Base-by-base conservation (phyloP, 257 asterid genomes). In the Coffea canephora region DNA sequence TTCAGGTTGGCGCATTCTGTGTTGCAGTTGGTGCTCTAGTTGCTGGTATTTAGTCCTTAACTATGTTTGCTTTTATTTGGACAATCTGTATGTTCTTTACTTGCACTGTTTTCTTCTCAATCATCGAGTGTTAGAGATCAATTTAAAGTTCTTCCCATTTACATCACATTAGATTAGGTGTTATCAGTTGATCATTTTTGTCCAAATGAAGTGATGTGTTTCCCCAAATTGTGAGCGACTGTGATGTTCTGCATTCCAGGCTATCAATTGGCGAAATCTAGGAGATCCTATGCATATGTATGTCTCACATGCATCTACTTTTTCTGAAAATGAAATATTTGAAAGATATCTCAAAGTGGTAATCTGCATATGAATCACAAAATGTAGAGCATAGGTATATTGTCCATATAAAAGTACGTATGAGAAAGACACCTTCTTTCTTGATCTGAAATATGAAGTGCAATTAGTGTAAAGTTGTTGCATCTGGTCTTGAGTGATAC, bases 1-100 rank as follows among this genome's bases (percentile, higher is more conserved):
- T 96, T 79, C 99, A 96, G 86, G 98, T 94, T 21, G 99, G 98
- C 69, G 84, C 99, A 80, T 90, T 96, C 86, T 96, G 94, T 82
- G 89, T 89, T 77, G 99, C 85, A 57, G 89, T 92, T 80, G 99
- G 99, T 81, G 99, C 98, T 78, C 85, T 96, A 75, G 73, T 96
- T 74, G 97, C 99, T 84, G 98, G 99, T 96, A 87, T 62, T 71
- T 76, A 45, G 64, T 78, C 75, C 75, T n/a, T 4, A 25, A 21
- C 57, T 50, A 55, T 31, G 34, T 31, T 57, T 34, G 34, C 41
- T 14, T 50, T 31, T 15, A 31, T 69, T 9, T 4, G 50, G 2
- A 34, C 27, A n/a, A 12, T 23, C 31, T 64, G 3, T 13, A 1
- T 45, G 39, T 12, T 23, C 15, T 61, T 59, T 11, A 9, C 61